These are phyloP conservation scores for Hirsutella rhossiliensis DNA, from an alignment of 2,329 filamentous ascomycete species.

Conservation along the genomic window DNA sequence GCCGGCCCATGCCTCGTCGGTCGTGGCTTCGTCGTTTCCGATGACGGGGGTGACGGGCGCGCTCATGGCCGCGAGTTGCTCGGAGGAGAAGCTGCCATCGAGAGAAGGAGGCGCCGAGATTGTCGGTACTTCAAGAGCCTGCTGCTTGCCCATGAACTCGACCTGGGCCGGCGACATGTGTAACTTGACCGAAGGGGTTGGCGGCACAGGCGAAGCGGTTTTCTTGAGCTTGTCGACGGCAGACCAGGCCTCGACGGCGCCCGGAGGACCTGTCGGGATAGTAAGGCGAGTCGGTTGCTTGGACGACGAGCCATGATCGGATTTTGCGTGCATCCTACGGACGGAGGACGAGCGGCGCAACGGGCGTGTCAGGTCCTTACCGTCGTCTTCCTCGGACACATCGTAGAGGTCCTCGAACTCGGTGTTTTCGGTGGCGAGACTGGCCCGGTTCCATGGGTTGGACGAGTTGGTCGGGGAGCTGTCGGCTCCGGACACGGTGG, in stretches of 20 bases:
- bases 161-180: conserved; percentile 66
- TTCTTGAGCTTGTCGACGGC: conserved; percentile 32
- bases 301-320: conserved; percentile 22
- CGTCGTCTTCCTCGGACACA: conserved; percentile 69
- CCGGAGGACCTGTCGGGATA: conserved; percentile 32
- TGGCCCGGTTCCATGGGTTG: conserved; percentile 51
- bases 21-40: conserved; percentile 38
- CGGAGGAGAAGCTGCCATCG: conserved; percentile 78
- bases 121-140: conserved; percentile 54
- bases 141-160: conserved; percentile 54
- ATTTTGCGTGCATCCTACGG: conserved; percentile 24
- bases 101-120: conserved; percentile 76
- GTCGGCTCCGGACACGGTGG: conserved; percentile 33
- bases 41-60: conserved; percentile 76
- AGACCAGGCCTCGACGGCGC: conserved; percentile 28
- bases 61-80: conserved; percentile 73
- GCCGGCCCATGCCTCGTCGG: conserved; percentile 56
- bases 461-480: conserved; percentile 43
- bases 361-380: conserved; percentile 15
- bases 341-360: conserved; percentile 15
- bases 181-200: conserved; percentile 54
- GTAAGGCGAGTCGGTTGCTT: conserved; percentile 31
- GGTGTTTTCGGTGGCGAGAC: conserved; percentile 50
- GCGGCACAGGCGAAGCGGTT: conserved; percentile 44
- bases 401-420: conserved; percentile 85